Evolutionary conservation across 768 basidiomycete genomes (phyloP).

Genomic region (Exsudoporus frostii): DNA sequence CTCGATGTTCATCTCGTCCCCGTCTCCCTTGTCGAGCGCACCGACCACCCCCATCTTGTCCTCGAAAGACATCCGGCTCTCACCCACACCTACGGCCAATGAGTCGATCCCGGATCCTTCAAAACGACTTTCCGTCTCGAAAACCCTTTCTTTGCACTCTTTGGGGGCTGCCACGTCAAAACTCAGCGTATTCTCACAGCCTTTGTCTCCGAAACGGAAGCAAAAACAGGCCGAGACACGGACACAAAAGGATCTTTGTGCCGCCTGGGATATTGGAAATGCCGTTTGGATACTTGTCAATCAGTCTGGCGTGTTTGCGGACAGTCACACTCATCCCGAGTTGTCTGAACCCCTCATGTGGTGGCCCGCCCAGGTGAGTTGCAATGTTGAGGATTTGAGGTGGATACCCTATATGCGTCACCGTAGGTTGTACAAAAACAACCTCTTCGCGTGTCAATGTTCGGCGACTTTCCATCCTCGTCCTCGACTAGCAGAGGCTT

Average conservation of each 20-base stretch:
- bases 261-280: slow-evolving; percentile 31
- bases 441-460: slow-evolving; percentile 30
- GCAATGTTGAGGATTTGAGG: not conserved
- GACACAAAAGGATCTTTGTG: not conserved
- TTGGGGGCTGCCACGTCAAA: slow-evolving; percentile 7
- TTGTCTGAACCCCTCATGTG: slow-evolving; percentile 38
- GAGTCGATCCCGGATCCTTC: not conserved
- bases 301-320: slow-evolving; percentile 34
- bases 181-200: slow-evolving; percentile 14
- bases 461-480: slow-evolving; percentile 29
- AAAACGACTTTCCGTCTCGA: slow-evolving; percentile 8
- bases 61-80: slow-evolving; percentile 17
- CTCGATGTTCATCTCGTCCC: slow-evolving; percentile 13
- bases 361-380: slow-evolving; percentile 70
- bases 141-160: slow-evolving; percentile 12
- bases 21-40: slow-evolving; percentile 28
- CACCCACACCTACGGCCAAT: slow-evolving; percentile 5
- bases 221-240: slow-evolving; percentile 11
- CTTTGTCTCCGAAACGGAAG: slow-evolving; percentile 23
- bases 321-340: slow-evolving; percentile 27
- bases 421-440: slow-evolving; percentile 24
- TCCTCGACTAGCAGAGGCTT: slow-evolving; percentile 24
- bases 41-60: slow-evolving; percentile 15
- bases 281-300: slow-evolving; percentile 56
- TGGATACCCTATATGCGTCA: slow-evolving; percentile 6